Evolutionary conservation across 345 rosid genomes (phyloP).

Genomic region (Xanthoceras sorbifolium): DNA sequence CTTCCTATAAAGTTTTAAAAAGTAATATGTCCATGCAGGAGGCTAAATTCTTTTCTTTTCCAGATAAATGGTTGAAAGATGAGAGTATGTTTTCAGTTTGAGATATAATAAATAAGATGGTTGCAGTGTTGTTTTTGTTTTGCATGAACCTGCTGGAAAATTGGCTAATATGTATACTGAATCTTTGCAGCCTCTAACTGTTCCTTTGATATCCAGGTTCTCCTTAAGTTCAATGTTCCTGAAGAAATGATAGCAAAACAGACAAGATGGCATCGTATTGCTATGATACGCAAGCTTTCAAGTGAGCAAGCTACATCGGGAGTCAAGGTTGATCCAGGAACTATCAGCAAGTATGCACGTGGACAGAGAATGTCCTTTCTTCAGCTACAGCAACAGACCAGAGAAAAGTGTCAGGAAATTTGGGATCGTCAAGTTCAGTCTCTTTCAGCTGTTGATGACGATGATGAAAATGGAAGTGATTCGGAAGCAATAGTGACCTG

Average conservation of each 20-base stretch:
- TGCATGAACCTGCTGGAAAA: background rate
- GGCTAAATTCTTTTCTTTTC: background rate
- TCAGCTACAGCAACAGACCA: slow-evolving; percentile 97
- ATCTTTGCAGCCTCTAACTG: slow-evolving; percentile 1
- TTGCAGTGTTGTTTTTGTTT: background rate
- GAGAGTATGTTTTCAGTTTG: no score
- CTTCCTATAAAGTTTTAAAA: background rate
- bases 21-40: background rate
- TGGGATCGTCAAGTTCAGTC: slow-evolving; percentile 96
- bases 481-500: slow-evolving; percentile 93
- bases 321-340: slow-evolving; percentile 91
- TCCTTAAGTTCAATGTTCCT: slow-evolving; percentile 88
- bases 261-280: slow-evolving; percentile 99
- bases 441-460: slow-evolving; percentile 77
- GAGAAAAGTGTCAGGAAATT: slow-evolving; percentile 98
- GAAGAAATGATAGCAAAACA: slow-evolving; percentile 88
- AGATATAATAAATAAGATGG: background rate
- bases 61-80: background rate
- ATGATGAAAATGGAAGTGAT: slow-evolving; percentile 87
- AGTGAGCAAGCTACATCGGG: slow-evolving; percentile 99
- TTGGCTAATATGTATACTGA: background rate
- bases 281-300: slow-evolving; percentile 97
- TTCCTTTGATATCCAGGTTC: slow-evolving; percentile 55
- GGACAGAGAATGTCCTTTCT: slow-evolving; percentile 99
- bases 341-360: slow-evolving; percentile 94